Base-by-base conservation (phyloP, 441 rosid species). In the Populus hybrid region DNA sequence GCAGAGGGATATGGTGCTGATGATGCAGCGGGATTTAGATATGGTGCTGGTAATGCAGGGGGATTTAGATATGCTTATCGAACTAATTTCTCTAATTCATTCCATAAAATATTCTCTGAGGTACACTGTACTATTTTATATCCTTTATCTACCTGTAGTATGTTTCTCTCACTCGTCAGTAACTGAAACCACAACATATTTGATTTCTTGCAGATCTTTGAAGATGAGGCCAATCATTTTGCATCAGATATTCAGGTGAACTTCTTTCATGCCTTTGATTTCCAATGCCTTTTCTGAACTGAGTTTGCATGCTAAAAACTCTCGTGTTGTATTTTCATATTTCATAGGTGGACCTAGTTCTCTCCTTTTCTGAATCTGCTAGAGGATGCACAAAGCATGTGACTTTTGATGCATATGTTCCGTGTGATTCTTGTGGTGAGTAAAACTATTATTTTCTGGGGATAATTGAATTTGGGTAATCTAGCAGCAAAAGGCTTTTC, bases 361-460 rank as follows among this genome's bases (percentile, higher is more conserved):
- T 95, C 71, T 91, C 97, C 85, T 89, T 95, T 82, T 79, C 88
- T 68, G 99, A 95, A 88, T 95, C 98, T 84, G 91, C 90, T 23
- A 85, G 80, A 79, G 98, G 98, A 77, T 95, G 98, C 86, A 88
- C 90, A 78, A 93, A 93, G 82, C 84, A 87, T 81, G 84, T 90
- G 70, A 79, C 89, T 76, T 89, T 92, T 86, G 87, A 91, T 81
- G 92, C 98, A 71, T 87, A 79, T 83, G 88, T 93, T 74, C 92
- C 90, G 28, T 95, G 99, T 76, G 93, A 92, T 87, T 87, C 89
- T 34, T 95, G 99, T 59, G 84, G 99, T 93, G 78, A 85, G 99
- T 88, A 63, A 66, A 76, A 21, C 71, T 71, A 21, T 67, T n/a
- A 65, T 66, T 72, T 70, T 76, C 18, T 70, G 69, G 26, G 61